Evolutionary conservation across 306 rosid species (phyloP).

Genomic region (Nissolia schottii): DNA sequence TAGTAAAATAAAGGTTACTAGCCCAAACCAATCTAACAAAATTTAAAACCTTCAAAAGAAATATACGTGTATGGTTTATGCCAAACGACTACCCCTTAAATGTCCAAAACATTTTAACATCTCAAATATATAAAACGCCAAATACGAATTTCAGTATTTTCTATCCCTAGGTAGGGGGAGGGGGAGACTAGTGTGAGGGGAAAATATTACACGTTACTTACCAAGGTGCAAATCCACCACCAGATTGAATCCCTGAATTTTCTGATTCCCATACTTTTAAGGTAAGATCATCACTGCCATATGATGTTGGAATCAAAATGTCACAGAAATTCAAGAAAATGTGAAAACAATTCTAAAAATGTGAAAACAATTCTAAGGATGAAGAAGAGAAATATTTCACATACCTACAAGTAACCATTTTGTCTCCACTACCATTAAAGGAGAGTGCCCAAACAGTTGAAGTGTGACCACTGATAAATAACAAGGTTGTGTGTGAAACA

Average conservation of each 20-base stretch:
- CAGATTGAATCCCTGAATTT: constrained; percentile 45
- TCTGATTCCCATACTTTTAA: constrained; percentile 86
- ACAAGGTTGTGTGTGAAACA: constrained; percentile 1
- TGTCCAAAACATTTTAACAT: background rate
- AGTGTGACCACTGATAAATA: constrained; percentile 76
- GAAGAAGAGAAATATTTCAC: constrained; percentile 6
- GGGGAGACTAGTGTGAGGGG: background rate
- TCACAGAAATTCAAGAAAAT: constrained; percentile 10
- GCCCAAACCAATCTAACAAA: background rate
- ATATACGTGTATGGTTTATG: background rate
- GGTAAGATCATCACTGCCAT: constrained; percentile 83
- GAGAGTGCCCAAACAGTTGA: constrained; percentile 95
- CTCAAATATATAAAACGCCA: background rate
- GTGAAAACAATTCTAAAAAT: constrained; percentile 13
- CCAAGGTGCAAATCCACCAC: constrained; percentile 66
- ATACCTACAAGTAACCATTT: constrained; percentile 89
- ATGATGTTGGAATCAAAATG: constrained; percentile 14
- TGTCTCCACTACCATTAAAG: constrained; percentile 73
- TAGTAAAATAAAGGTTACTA: background rate
- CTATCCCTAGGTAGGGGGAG: background rate
- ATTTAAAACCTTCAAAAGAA: constrained; percentile 11
- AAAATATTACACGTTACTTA: constrained; percentile 33
- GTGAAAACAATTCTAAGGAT: constrained; percentile 11
- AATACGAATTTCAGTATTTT: constrained; percentile 1
- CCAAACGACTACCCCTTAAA: background rate